Base-by-base conservation (phyloP, 371 early-diverging fungal species). In the Coemansia sp. region DNA sequence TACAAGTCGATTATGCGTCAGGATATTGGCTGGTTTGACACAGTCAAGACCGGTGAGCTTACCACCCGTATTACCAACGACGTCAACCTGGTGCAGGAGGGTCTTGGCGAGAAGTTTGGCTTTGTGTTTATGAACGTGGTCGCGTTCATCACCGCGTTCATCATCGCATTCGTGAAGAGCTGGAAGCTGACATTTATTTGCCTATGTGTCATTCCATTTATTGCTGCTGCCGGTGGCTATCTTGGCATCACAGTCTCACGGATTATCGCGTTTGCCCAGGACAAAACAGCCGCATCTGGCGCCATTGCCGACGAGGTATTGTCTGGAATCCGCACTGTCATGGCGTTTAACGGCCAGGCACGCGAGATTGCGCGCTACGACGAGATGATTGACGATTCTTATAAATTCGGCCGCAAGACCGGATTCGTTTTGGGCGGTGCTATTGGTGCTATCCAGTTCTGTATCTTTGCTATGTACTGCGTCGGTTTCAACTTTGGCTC, bases 21-120 rank as follows among this genome's bases (percentile, higher is more conserved):
- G 84, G 94, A 96, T 68, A 87, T 94, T 67, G 90, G 84, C 8
- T 97, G 85, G 80, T 97, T 90, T 78, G 97, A 97, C 80, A 84
- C 86, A 30, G 88, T 89, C 37, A 86, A 88, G 52, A 88, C 90
- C 25, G 96, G 97, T 65, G 91, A 90, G 21, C 82, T 96, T 47
- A 89, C 93, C 1, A 82, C 94, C 8, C 87, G 90, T 50, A 85
- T 97, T 40, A 88, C 94, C 20, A 87, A 88, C 52, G 95, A 95
- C 75, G 92, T 95, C n/a, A 86, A 89, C 53, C 69, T 90, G 56
- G 86, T 94, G 23, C 85, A 89, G 21, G 89, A 85, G 59, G 80
- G 88, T 5, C 80, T 87, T 74, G 89, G 90, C 60, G 83, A 86
- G 64, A 59, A 87, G 30, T 72, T 89, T 28, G 85, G 86, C 55